A percentile compares a stretch with the other conserved stretches of the same genome.
Conservation (phyloP, 345 rosid genomes). For the Murraya paniculata region DNA sequence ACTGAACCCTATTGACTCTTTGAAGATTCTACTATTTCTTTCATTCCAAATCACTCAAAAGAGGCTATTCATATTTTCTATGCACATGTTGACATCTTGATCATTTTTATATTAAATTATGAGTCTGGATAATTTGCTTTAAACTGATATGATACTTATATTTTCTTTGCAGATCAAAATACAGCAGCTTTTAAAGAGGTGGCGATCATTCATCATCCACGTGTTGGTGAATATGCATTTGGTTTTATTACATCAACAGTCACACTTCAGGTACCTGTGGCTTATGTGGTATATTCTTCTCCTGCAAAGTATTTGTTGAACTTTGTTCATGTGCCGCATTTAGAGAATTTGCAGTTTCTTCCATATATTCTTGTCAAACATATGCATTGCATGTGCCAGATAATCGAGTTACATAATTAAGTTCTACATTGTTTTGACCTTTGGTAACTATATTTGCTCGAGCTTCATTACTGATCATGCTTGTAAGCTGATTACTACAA, state of each 20-base stretch:
- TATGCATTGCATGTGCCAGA: background rate
- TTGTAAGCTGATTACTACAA: constrained; percentile 28
- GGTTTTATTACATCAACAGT: constrained; percentile 92
- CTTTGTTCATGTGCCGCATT: background rate
- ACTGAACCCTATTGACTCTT: no score
- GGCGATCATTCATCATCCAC: constrained; percentile 91
- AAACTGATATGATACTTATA: constrained; percentile 2
- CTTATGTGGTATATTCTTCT: background rate
- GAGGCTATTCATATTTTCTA: background rate
- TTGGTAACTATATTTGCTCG: background rate
- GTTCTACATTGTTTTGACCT: background rate
- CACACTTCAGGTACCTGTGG: constrained; percentile 64
- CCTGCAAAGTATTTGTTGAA: background rate
- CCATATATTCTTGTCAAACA: background rate
- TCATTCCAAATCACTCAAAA: no score
- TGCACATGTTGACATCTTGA: background rate
- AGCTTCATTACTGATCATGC: constrained; percentile 1
- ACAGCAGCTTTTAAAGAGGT: constrained; percentile 96
- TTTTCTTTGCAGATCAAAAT: constrained; percentile 65
- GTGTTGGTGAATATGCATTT: constrained; percentile 93
- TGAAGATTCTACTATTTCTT: no score
- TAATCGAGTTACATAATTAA: background rate
- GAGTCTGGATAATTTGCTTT: background rate
- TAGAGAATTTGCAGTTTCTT: background rate
- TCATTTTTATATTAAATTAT: background rate